Evolutionary conservation across 2,329 filamentous ascomycete genomes (phyloP).

Genomic region (Fusarium napiforme): DNA sequence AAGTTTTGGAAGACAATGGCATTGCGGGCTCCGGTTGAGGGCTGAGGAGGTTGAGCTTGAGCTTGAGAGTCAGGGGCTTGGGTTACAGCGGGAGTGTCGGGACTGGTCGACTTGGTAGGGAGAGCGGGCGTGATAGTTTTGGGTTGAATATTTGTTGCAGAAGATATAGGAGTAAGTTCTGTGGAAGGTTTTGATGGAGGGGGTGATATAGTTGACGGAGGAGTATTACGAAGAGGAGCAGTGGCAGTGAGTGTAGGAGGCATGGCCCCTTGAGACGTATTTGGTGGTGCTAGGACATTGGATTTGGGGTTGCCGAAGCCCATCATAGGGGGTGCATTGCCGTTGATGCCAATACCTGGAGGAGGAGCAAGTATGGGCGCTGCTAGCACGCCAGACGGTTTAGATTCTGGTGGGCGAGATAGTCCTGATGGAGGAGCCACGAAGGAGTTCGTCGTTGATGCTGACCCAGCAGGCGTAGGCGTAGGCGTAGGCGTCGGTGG

Average conservation of each 20-base stretch:
- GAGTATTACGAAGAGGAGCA: conserved; percentile 33
- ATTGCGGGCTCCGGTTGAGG: conserved; percentile 61
- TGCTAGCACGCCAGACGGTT: conserved; percentile 51
- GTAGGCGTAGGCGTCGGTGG: conserved; percentile 1
- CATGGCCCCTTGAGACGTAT: conserved; percentile 49
- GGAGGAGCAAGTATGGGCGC: conserved; percentile 53
- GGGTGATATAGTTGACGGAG: conserved; percentile 4
- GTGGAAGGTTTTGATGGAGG: conserved; percentile 2
- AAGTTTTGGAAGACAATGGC: conserved; percentile 71
- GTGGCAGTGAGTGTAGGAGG: conserved; percentile 32
- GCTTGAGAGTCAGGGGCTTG: conserved; percentile 38
- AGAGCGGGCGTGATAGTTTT: conserved; percentile 4
- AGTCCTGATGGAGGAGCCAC: conserved; percentile 39
- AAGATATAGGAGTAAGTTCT: background rate
- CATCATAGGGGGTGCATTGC: conserved; percentile 42
- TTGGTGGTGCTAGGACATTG: conserved; percentile 58
- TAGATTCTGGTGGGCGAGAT: conserved; percentile 40
- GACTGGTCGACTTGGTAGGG: conserved; percentile 14
- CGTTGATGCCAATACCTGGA: conserved; percentile 44
- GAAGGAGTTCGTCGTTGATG: conserved; percentile 11
- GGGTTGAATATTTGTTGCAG: conserved; percentile 16
- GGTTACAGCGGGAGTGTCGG: conserved; percentile 15
- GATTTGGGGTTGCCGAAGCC: conserved; percentile 51
- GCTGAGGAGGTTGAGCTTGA: conserved; percentile 39
- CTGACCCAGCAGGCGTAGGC: background rate